A percentile compares a stretch with the other conserved stretches of the same genome.
Evolutionary conservation across 345 rosid genomes (phyloP).

Genomic region (Punica granatum): DNA sequence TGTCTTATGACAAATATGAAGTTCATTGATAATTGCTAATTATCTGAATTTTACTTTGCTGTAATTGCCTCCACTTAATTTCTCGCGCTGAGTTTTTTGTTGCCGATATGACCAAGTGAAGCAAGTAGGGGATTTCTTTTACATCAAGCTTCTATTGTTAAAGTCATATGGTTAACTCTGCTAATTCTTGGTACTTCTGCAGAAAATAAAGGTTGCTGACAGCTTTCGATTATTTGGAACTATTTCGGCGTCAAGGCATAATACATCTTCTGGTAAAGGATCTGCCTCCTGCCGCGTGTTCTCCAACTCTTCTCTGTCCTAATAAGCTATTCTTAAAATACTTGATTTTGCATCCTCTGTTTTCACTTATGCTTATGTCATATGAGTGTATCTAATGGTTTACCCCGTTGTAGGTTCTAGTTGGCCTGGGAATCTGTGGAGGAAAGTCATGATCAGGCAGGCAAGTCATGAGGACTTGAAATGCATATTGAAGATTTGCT

Average conservation of each 20-base stretch:
- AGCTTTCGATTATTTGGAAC: constrained; percentile 84
- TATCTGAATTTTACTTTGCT: neutral
- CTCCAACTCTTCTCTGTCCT: neutral
- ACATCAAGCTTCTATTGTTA: neutral
- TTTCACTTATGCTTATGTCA: neutral
- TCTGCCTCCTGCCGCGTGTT: constrained; percentile 26
- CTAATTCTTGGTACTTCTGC: constrained; percentile 16
- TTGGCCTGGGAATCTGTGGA: constrained; percentile 62
- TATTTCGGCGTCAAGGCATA: constrained; percentile 54
- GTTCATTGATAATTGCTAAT: neutral
- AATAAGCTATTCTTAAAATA: neutral
- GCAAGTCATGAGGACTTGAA: constrained; percentile 57
- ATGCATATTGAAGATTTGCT: constrained; percentile 48
- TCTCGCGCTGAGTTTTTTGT: neutral
- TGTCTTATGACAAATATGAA: neutral
- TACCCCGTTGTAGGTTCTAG: constrained; percentile 41
- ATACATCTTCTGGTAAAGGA: constrained; percentile 33
- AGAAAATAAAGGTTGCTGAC: constrained; percentile 80
- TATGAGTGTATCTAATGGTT: neutral
- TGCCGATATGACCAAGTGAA: neutral
- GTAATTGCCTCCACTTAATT: neutral
- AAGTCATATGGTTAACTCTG: neutral
- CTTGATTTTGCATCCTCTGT: neutral
- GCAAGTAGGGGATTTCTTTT: neutral
- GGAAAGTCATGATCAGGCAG: constrained; percentile 70